These are phyloP conservation scores for Phytopythium aichiense DNA, from an alignment of 352 stramenopile genomes.

Conservation along the genomic window DNA sequence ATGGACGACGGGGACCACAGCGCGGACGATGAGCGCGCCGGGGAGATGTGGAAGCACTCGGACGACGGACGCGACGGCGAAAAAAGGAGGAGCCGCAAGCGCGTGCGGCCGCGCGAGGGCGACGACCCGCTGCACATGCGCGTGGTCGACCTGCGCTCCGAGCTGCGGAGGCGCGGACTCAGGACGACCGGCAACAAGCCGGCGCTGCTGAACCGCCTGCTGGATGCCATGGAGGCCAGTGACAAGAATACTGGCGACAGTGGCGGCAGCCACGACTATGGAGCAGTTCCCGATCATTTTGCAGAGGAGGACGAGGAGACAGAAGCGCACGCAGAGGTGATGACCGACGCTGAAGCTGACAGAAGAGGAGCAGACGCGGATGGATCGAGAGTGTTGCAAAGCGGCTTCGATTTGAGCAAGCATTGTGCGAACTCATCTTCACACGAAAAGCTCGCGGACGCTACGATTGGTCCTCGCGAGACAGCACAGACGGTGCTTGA, in stretches of 20 bases:
- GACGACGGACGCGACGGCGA: conserved; percentile 2
- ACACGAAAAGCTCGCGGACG: background rate
- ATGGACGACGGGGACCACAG: background rate
- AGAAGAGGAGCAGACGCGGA: background rate
- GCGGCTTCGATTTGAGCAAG: background rate
- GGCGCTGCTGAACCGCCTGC: conserved; percentile 38
- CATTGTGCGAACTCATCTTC: background rate
- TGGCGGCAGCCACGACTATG: background rate
- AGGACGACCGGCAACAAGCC: conserved; percentile 50
- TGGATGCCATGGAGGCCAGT: conserved; percentile 39
- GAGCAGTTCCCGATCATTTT: background rate
- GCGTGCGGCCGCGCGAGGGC: conserved; percentile 19
- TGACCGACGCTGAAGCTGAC: background rate
- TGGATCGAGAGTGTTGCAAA: background rate
- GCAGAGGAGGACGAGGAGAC: conserved; percentile 9
- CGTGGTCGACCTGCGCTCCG: conserved; percentile 52
- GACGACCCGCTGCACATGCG: conserved; percentile 20
- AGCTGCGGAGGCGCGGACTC: conserved; percentile 60
- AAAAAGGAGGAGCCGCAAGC: conserved; percentile 32
- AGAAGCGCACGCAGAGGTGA: background rate
- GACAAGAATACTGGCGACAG: conserved; percentile 17
- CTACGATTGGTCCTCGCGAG: background rate
- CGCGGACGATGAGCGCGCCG: background rate
- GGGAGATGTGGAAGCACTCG: background rate
- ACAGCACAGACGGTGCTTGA: background rate